A percentile compares a stretch with the other conserved stretches of the same genome.
Conservation (phyloP, 2,329 filamentous ascomycete genomes). For the Metarhizium brunneum region DNA sequence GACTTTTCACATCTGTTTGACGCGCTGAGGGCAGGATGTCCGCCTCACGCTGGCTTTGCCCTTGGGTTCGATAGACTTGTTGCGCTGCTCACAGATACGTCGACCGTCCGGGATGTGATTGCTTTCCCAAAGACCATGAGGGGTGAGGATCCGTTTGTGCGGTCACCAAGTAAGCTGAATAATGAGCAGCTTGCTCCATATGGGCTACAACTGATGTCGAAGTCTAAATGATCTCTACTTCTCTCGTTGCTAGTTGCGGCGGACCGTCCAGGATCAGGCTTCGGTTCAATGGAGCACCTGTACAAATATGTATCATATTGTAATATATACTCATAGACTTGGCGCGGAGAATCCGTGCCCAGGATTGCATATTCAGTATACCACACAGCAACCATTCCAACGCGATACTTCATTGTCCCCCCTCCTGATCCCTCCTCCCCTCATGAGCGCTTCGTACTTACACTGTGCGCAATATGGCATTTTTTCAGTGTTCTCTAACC, state of each 20-base stretch:
- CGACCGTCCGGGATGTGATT: conserved; percentile 85
- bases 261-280: not conserved
- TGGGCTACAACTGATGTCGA: conserved; percentile 25
- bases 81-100: conserved; percentile 65
- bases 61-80: conserved; percentile 84
- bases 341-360: conserved; percentile 2
- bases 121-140: conserved; percentile 92
- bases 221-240: not conserved
- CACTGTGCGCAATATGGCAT: too few relatives aligned
- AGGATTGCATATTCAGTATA: conserved; percentile 36
- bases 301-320: not conserved
- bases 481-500: too few relatives aligned
- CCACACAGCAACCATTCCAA: not conserved
- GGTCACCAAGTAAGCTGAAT: conserved; percentile 62
- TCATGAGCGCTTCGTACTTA: too few relatives aligned
- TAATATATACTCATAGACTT: not conserved
- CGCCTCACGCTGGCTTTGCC: conserved; percentile 89
- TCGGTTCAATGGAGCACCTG: not conserved
- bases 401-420: too few relatives aligned
- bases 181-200: conserved; percentile 43
- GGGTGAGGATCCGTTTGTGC: conserved; percentile 78
- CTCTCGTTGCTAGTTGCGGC: not conserved
- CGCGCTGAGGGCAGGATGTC: conserved; percentile 76
- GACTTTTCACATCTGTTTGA: conserved; percentile 82
- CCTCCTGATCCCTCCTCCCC: too few relatives aligned